These are phyloP conservation scores for Zoysia pacifica DNA, from an alignment of 176 grass and related monocot genomes.

Conservation along the genomic window DNA sequence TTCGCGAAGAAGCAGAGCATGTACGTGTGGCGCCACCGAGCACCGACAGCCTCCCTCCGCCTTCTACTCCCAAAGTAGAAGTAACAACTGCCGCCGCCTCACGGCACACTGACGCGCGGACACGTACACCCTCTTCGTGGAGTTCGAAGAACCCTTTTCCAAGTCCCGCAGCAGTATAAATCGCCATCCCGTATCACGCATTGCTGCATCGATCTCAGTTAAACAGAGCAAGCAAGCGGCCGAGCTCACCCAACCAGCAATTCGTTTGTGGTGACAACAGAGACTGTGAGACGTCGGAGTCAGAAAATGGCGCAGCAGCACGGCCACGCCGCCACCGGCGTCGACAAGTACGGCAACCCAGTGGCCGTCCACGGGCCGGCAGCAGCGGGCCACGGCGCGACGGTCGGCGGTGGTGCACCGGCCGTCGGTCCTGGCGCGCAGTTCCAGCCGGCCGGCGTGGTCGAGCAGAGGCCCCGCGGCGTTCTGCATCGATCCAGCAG, in stretches of 20 bases:
- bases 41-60: not conserved
- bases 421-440: conserved; percentile 20
- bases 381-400: not conserved
- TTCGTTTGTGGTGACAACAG: not conserved
- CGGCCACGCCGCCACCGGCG: conserved; percentile 28
- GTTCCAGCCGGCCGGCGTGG: conserved; percentile 32
- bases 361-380: not conserved
- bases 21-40: not conserved
- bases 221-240: not conserved
- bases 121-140: not conserved
- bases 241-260: not conserved
- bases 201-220: not conserved
- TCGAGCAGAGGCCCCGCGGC: conserved; percentile 40
- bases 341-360: conserved; percentile 56
- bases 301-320: not conserved
- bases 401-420: conserved; percentile 23
- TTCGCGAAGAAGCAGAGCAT: not conserved
- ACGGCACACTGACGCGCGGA: not conserved
- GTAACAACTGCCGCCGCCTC: not conserved
- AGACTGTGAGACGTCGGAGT: not conserved
- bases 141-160: not conserved
- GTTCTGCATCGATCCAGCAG: conserved; percentile 59
- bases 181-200: not conserved
- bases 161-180: not conserved
- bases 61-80: no score